Evolutionary conservation across 2,329 filamentous ascomycete genomes (phyloP).

Genomic region (Bertia moriformis): DNA sequence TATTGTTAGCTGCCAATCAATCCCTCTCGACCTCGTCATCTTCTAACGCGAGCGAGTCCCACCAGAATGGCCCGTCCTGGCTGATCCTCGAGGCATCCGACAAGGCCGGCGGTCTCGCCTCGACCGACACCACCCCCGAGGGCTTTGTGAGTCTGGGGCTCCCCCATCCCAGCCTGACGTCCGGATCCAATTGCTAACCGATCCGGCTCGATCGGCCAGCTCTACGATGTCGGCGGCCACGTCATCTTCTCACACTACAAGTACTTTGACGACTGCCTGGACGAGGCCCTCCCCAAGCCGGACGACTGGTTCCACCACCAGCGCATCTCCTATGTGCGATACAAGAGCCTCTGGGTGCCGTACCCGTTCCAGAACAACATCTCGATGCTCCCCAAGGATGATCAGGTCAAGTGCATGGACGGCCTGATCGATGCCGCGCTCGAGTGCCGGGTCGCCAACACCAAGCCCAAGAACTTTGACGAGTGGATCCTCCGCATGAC

Average conservation of each 20-base stretch:
- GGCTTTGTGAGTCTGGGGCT: constrained; percentile 71
- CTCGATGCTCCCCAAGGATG: constrained; percentile 91
- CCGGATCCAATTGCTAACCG: neutral
- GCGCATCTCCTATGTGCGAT: constrained; percentile 97
- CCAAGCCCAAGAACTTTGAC: constrained; percentile 92
- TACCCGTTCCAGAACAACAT: constrained; percentile 99
- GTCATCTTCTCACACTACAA: constrained; percentile 99
- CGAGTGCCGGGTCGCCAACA: constrained; percentile 70
- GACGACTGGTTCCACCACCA: constrained; percentile 97
- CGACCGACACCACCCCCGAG: constrained; percentile 86
- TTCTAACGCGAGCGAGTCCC: too few species aligned
- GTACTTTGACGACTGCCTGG: constrained; percentile 98
- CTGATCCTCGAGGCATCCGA: constrained; percentile 85
- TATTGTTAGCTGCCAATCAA: constrained; percentile 65
- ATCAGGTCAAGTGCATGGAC: constrained; percentile 86
- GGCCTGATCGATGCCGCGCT: constrained; percentile 90
- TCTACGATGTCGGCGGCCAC: constrained; percentile 96
- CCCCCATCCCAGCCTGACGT: constrained; percentile 3
- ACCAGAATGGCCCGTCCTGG: constrained; percentile 81
- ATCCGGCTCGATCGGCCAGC: constrained; percentile 42
- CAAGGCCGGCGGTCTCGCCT: constrained; percentile 86
- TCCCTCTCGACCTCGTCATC: too few species aligned
- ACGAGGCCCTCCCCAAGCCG: constrained; percentile 86
- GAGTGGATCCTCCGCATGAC: constrained; percentile 95
- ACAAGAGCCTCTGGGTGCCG: constrained; percentile 90